Evolutionary conservation across 495 filamentous ascomycete genomes (phyloP), one percentile per base, ranked within the genome.

Genomic region (Neurospora sp.): DNA sequence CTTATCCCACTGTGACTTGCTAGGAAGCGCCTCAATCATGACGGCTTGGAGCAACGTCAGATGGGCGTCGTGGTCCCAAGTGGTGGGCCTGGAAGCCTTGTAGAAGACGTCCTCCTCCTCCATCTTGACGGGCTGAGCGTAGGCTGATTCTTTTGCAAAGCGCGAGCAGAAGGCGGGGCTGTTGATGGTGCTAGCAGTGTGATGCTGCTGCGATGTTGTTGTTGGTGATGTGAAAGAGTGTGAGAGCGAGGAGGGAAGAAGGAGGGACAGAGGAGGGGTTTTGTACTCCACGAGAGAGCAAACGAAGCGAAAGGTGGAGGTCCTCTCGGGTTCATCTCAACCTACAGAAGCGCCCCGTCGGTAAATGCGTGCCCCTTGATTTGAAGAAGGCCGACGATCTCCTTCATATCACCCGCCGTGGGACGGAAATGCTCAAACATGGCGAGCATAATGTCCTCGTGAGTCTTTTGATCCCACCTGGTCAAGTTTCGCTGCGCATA

Each of bases 61-160:
- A 42, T 80, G 81, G n/a, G 80, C 77, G 9, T 79, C 76, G 22
- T 78, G 68, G 17, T 81, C 78, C 80, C 80, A 82, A n/a, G 40
- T 68, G 16, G 80, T 80, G 1, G 76, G 74, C 68, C 73, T 78
- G 1, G 77, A 48, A 72, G 78, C 80, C 8, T 38, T 76, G 7
- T n/a, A 37, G 41, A 22, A 65, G 1, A 27, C n/a, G 2, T 40
- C 31, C 6, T 38, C 37, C 2, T 41, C 68, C 35, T 69, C 37
- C 35, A 69, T 38, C 14, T 44, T 39, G n/a, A 20, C 22, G 35
- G 35, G 8, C 20, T 20, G 68, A 27, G 22, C 3, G 41, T 14
- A 70, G 14, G 3, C 4, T 70, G 68, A 70, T 38, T 38, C 68
- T 70, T 35, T 38, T 70, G n/a, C 10, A 10, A 20, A 70, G 35